phyloP scores from a whole-genome alignment of 1,284 basidiomycete species.

The Paramarasmius palmivorus region DNA sequence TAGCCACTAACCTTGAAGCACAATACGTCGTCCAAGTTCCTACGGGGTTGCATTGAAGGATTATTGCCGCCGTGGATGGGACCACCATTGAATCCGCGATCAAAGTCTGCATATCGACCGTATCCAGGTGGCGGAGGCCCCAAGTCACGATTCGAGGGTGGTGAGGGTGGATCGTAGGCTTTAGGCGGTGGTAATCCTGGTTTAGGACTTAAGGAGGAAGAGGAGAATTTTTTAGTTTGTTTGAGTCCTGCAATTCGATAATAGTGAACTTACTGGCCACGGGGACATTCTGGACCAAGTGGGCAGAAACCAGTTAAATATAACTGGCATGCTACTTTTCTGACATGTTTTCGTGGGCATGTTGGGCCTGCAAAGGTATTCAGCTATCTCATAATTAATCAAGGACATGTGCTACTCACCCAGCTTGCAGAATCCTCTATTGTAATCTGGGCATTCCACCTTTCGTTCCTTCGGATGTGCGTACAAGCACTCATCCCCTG shows the following conservation, averaged over 20 bases:
- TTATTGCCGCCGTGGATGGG: no score
- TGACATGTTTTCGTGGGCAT: no score
- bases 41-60: conserved; percentile 47
- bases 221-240: conserved; percentile 79
- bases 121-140: conserved; percentile 93
- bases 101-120: no score
- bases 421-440: conserved; percentile 92
- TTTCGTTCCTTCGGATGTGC: conserved; percentile 94
- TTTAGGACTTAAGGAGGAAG: conserved; percentile 73
- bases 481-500: conserved; percentile 98
- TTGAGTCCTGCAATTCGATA: no score
- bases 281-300: conserved; percentile 86
- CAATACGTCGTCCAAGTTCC: conserved; percentile 84
- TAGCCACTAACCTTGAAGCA: conserved; percentile 78
- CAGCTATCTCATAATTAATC: no score
- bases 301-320: conserved; percentile 97
- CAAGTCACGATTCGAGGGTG: conserved; percentile 75
- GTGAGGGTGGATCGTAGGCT: conserved; percentile 68
- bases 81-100: conserved; percentile 44
- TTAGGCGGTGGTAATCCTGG: conserved; percentile 75
- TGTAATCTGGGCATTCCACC: conserved; percentile 95
- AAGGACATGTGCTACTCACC: conserved; percentile 48
- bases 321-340: conserved; percentile 77
- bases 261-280: conserved; percentile 79
- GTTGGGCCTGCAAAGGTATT: no score